Evolutionary conservation across 257 asterid species (phyloP).

Genomic region (Solanum appendiculatum): DNA sequence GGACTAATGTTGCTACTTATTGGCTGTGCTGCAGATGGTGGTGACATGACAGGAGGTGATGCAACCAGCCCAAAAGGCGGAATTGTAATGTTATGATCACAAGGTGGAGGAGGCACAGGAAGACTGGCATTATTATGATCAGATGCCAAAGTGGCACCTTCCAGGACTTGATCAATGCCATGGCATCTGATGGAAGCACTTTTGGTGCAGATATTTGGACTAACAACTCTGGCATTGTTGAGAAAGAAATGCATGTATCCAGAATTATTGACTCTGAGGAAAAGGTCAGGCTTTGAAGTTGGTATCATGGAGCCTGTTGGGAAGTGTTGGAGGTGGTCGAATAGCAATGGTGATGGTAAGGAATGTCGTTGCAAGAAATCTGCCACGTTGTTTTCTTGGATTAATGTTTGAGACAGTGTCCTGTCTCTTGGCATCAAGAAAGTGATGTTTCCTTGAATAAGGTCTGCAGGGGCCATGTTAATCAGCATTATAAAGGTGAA

Average conservation of each 20-base stretch:
- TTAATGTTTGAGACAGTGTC: conserved; percentile 22
- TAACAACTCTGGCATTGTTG: conserved; percentile 39
- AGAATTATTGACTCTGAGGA: conserved; percentile 33
- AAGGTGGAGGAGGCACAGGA: background rate
- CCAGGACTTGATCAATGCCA: conserved; percentile 61
- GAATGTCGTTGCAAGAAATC: conserved; percentile 71
- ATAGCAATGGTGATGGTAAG: conserved; percentile 47
- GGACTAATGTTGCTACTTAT: background rate
- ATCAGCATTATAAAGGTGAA: conserved; percentile 65
- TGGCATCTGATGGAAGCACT: conserved; percentile 58
- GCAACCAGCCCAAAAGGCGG: background rate
- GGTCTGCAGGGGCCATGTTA: conserved; percentile 49
- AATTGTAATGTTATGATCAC: background rate
- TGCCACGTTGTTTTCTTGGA: conserved; percentile 11
- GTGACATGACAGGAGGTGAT: background rate
- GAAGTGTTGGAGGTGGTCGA: conserved; percentile 44
- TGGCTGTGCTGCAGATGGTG: background rate
- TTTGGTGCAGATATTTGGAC: conserved; percentile 56
- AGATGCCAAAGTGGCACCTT: conserved; percentile 2
- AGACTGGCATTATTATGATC: background rate
- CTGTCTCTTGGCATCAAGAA: conserved; percentile 73
- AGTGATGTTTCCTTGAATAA: conserved; percentile 30
- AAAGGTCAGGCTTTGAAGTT: conserved; percentile 36
- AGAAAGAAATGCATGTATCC: conserved; percentile 48
- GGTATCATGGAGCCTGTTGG: conserved; percentile 66